A percentile compares a stretch with the other conserved stretches of the same genome.
Conservation (phyloP, 768 basidiomycete species). For the Pulveroboletus ravenelii region DNA sequence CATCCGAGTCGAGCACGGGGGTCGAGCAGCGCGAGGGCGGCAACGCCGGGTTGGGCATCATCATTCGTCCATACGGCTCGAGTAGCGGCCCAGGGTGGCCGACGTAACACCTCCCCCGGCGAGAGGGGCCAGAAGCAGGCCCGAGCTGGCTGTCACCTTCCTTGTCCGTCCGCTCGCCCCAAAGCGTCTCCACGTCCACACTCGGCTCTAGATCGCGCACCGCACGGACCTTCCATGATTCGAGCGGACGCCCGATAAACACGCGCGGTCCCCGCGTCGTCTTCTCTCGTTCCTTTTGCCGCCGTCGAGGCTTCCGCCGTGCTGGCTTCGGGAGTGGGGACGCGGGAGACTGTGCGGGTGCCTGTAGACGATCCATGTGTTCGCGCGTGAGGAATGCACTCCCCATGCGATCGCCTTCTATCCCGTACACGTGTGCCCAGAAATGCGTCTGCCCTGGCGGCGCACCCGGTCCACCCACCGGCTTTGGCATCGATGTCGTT, state of each 20-base stretch:
- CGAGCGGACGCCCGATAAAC: slow-evolving; percentile 23
- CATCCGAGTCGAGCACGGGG: not conserved
- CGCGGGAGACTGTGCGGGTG: not conserved
- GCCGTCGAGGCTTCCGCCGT: not conserved
- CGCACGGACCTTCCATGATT: slow-evolving; percentile 21
- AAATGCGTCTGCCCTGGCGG: slow-evolving; percentile 12
- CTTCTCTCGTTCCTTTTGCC: not conserved
- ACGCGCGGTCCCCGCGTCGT: slow-evolving; percentile 10
- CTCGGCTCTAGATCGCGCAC: slow-evolving; percentile 22
- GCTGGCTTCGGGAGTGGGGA: not conserved
- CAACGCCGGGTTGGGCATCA: not conserved
- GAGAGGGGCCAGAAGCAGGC: too few relatives aligned
- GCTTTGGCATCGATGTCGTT: not conserved
- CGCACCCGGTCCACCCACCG: not conserved
- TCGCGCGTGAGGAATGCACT: slow-evolving; percentile 21
- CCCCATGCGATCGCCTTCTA: slow-evolving; percentile 27
- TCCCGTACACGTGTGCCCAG: slow-evolving; percentile 33
- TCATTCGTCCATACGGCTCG: slow-evolving; percentile 21
- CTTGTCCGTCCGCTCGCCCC: not conserved
- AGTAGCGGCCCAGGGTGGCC: slow-evolving; percentile 15
- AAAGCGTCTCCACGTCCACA: not conserved
- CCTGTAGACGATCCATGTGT: not conserved
- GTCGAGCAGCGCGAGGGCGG: slow-evolving; percentile 9
- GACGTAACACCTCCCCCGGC: slow-evolving; percentile 15
- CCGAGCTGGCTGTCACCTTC: too few relatives aligned